These are phyloP conservation scores for Gentiana macrophylla DNA, from an alignment of 257 asterid genomes.

Conservation along the genomic window DNA sequence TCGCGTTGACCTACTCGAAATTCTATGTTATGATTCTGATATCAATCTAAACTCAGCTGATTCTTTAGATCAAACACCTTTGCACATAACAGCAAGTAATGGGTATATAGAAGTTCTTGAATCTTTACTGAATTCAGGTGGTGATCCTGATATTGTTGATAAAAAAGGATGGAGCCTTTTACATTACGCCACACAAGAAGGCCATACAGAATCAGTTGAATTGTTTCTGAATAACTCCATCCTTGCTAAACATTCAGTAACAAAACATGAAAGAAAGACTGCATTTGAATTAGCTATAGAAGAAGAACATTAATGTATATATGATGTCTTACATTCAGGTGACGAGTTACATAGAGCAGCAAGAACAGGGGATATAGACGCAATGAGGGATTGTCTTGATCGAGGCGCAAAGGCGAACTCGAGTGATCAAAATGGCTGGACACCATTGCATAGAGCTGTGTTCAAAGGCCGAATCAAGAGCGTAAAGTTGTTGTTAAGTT, in stretches of 20 bases:
- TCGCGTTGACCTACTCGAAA: conserved; percentile 45
- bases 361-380: conserved; percentile 27
- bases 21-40: conserved; percentile 29
- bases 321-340: conserved; percentile 29
- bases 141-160: conserved; percentile 31
- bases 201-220: conserved; percentile 29
- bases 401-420: conserved; percentile 53
- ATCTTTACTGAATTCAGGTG: conserved; percentile 41
- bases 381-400: conserved; percentile 35
- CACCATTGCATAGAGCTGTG: conserved; percentile 61
- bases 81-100: conserved; percentile 43
- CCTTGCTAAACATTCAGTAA: conserved; percentile 33
- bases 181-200: conserved; percentile 42
- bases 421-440: conserved; percentile 75
- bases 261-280: conserved; percentile 36
- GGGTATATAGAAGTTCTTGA: conserved; percentile 32
- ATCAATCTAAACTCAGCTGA: conserved; percentile 40
- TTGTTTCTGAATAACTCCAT: conserved; percentile 25
- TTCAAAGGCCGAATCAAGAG: conserved; percentile 59
- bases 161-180: conserved; percentile 41
- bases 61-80: conserved; percentile 35
- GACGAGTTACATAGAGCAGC: conserved; percentile 56
- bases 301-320: conserved; percentile 27
- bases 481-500: conserved; percentile 36
- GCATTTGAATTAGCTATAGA: conserved; percentile 46